Percentiles rank a stretch among this genome's conserved stretches.
Evolutionary conservation across 768 basidiomycete genomes (phyloP).

Genomic region (Naganishia vishniacii): DNA sequence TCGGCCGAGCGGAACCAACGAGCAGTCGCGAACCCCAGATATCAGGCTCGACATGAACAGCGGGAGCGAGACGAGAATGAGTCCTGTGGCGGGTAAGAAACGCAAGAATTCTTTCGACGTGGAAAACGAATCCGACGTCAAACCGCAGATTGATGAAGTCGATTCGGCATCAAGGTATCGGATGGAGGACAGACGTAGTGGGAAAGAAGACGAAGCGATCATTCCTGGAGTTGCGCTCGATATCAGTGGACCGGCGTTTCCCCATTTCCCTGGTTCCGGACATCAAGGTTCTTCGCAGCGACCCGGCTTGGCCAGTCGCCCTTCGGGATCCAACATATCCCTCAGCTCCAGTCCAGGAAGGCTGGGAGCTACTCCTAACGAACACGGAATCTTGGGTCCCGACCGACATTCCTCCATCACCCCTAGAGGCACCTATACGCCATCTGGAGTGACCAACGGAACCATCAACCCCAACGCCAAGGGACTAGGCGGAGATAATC

Average conservation of each 20-base stretch:
- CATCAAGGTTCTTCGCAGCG: slow-evolving; percentile 3
- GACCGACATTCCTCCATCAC: not conserved
- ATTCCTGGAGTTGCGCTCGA: slow-evolving; percentile 16
- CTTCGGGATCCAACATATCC: slow-evolving; percentile 8
- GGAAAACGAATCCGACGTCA: not conserved
- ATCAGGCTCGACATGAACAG: not conserved
- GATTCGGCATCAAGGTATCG: not conserved
- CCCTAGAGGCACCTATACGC: not conserved
- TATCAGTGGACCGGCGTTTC: not conserved
- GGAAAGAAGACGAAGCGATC: not conserved
- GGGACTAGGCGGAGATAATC: slow-evolving; percentile 1
- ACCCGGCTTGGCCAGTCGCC: not conserved
- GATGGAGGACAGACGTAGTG: not conserved
- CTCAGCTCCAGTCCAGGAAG: slow-evolving; percentile 1
- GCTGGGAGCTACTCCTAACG: not conserved
- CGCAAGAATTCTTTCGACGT: slow-evolving; percentile 1
- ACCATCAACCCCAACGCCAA: slow-evolving; percentile 14
- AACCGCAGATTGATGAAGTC: slow-evolving; percentile 5
- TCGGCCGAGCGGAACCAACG: not conserved
- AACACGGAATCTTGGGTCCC: not conserved
- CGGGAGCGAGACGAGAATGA: not conserved
- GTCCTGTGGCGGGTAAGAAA: not conserved
- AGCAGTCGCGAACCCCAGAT: not conserved
- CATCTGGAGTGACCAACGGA: slow-evolving; percentile 4
- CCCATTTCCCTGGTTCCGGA: not conserved